phyloP scores from a whole-genome alignment of 805 yeast species.

The Starmerella apicola region DNA sequence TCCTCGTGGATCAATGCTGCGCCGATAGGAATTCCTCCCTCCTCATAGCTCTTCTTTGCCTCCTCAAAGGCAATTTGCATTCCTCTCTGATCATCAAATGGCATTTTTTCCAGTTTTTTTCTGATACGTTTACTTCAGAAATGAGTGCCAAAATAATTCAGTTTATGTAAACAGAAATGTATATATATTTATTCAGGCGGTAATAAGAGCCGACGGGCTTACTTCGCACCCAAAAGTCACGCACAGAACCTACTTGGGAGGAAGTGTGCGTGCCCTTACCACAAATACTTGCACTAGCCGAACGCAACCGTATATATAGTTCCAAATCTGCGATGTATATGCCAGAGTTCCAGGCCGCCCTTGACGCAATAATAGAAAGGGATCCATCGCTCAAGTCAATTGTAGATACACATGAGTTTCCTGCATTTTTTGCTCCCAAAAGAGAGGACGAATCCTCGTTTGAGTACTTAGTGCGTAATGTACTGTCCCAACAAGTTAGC shows the following conservation, averaged over 20 bases:
- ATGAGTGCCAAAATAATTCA: no score
- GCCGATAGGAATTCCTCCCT: constrained; percentile 90
- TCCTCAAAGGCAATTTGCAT: constrained; percentile 26
- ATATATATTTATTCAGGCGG: no score
- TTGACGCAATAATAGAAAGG: constrained; percentile 15
- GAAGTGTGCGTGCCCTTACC: no score
- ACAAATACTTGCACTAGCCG: background rate
- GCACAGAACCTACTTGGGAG: no score
- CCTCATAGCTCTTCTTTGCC: constrained; percentile 37
- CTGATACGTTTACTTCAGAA: no score
- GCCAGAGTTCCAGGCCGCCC: constrained; percentile 12
- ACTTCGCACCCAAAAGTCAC: no score
- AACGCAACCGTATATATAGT: background rate
- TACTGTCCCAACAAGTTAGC: constrained; percentile 29
- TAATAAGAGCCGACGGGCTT: no score
- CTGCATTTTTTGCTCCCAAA: constrained; percentile 12
- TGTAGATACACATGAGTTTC: constrained; percentile 15
- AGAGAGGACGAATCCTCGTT: constrained; percentile 15
- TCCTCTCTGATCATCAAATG: constrained; percentile 21
- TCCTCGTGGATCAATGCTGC: constrained; percentile 61
- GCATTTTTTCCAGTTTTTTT: constrained; percentile 5
- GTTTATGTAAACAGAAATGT: no score
- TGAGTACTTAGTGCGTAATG: constrained; percentile 21
- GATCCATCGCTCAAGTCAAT: constrained; percentile 18
- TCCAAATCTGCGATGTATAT: constrained; percentile 7